Percentiles rank a stretch among this genome's conserved stretches.
Conservation (phyloP, 768 basidiomycete species). For the Pleurotus cornucopiae region DNA sequence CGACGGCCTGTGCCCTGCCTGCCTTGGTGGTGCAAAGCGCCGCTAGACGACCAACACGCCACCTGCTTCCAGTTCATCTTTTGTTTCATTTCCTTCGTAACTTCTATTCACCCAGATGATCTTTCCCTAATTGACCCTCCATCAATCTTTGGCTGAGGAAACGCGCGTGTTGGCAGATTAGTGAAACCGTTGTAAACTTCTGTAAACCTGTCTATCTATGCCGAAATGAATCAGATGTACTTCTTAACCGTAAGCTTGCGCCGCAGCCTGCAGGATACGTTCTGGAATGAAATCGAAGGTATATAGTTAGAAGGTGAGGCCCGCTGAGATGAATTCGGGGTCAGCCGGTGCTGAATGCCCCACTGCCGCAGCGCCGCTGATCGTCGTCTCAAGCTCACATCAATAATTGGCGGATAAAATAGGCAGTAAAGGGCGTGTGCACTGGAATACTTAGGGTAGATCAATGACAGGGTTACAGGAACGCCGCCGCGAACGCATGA, state of each 20-base stretch:
- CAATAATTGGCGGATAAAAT: too few relatives aligned
- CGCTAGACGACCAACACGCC: neutral
- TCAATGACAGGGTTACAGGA: too few relatives aligned
- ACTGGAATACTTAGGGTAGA: too few relatives aligned
- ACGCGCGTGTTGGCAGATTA: neutral
- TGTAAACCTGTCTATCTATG: neutral
- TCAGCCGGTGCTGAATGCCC: neutral
- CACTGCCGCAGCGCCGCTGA: too few relatives aligned
- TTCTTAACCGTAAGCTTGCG: too few relatives aligned
- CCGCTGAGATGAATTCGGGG: conserved; percentile 8
- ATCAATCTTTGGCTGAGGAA: conserved; percentile 5
- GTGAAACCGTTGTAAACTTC: conserved; percentile 2
- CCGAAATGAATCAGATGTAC: too few relatives aligned
- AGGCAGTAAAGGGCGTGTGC: too few relatives aligned
- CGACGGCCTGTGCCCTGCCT: conserved; percentile 36
- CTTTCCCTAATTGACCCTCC: neutral
- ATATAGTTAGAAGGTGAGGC: neutral
- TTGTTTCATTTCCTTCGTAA: neutral
- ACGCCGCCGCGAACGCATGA: too few relatives aligned
- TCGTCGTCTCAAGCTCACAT: too few relatives aligned
- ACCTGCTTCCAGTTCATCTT: neutral
- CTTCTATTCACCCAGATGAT: neutral
- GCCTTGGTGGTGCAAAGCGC: conserved; percentile 18
- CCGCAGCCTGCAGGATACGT: too few relatives aligned
- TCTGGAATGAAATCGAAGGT: too few relatives aligned